Evolutionary conservation across 1,284 basidiomycete genomes (phyloP), one percentile per base, ranked within the genome.

Genomic region (Malassezia slooffiae): DNA sequence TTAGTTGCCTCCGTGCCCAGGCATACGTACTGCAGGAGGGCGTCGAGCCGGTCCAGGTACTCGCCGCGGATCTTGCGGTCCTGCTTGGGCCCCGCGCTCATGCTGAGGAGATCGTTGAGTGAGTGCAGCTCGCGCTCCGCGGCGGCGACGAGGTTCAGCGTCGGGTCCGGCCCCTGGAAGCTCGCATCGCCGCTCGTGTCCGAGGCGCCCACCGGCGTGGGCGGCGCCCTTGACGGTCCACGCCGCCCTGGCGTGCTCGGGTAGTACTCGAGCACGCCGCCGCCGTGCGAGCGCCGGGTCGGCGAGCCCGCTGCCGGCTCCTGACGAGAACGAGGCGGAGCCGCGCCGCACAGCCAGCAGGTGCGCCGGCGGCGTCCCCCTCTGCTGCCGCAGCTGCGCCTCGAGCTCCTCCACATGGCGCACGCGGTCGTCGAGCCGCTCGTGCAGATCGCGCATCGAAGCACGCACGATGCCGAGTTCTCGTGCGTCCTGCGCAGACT

Each of bases 371-470:
- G n/a, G 15, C 23, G 9, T 5, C 7, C 9, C 15, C 4, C 8
- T 17, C 16, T 12, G 37, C 29, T 38, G 37, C 4, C 43, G 33
- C 6, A 45, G 30, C 16, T 27, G n/a, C 16, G 13, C 13, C 23
- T 30, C 38, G 26, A 28, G 12, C 9, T 19, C 24, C 27, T 37
- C 33, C 13, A 34, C 22, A 2, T 33, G 40, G 9, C 21, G 5
- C 20, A 11, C 35, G 17, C 40, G 23, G 9, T 42, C 40, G 11
- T 32, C 37, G 20, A 47, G 38, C 11, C 38, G 38, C n/a, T 47
- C 44, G 16, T 41, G 38, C 15, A 47, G 23, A n/a, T 42, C 39
- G 11, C 34, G 45, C 22, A 47, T 28, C 11, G 45, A 32, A 8
- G 22, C 21, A 5, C 46, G 46, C 17, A 48, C 22, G 4, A 28